Evolutionary conservation across 371 early-diverging fungal species (phyloP).

Genomic region (Apophysomyces variabilis): DNA sequence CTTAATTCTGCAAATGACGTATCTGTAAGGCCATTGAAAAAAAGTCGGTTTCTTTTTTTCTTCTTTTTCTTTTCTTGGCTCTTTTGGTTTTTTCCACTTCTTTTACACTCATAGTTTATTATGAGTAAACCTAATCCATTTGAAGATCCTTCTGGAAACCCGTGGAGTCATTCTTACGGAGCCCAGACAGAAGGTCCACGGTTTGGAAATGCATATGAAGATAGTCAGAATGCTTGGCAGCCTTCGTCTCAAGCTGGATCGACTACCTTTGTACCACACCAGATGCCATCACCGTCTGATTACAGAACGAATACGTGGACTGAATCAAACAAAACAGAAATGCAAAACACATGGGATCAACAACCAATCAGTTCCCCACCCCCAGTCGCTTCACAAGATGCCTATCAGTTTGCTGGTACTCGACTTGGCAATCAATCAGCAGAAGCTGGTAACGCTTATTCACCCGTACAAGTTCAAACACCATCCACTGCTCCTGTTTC

Average conservation of each 20-base stretch:
- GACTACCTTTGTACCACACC: conserved; percentile 14
- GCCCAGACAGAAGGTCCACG: conserved; percentile 14
- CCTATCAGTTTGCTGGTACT: conserved; percentile 35
- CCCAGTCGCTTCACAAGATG: conserved; percentile 18
- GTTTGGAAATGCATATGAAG: conserved; percentile 31
- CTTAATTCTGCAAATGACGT: no score
- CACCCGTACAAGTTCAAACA: conserved; percentile 14
- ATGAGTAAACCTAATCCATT: conserved; percentile 22
- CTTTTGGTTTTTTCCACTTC: conserved; percentile 9
- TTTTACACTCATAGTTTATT: not conserved
- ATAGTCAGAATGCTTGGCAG: conserved; percentile 21
- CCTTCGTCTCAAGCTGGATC: not conserved
- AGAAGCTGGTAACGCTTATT: conserved; percentile 25
- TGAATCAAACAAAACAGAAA: conserved; percentile 29
- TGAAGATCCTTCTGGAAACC: conserved; percentile 24
- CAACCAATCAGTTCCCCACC: conserved; percentile 9
- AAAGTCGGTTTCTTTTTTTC: not conserved
- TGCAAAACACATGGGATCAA: conserved; percentile 3
- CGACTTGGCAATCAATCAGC: conserved; percentile 18
- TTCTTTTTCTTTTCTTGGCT: conserved; percentile 10
- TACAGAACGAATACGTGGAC: conserved; percentile 28
- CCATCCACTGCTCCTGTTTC: conserved; percentile 11
- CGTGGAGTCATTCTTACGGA: not conserved
- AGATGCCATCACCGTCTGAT: conserved; percentile 47
- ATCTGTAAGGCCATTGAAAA: not conserved